These are phyloP conservation scores for Wickerhamomyces sp. DNA, from an alignment of 1,139 yeast species.

Conservation along the genomic window DNA sequence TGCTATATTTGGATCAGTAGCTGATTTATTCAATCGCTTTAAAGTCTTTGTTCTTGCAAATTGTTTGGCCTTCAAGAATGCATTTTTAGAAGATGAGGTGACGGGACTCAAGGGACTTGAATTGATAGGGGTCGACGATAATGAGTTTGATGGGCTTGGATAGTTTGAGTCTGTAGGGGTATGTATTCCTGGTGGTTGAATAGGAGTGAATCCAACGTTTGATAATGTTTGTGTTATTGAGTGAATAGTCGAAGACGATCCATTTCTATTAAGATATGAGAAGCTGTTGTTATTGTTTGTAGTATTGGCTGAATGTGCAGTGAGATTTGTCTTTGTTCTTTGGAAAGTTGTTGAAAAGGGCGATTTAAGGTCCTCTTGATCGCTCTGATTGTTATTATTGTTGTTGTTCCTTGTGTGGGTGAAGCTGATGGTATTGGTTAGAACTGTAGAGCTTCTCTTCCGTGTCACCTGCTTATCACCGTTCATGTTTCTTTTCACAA, in stretches of 20 bases:
- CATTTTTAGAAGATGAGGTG: slow-evolving; percentile 15
- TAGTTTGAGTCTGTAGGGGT: slow-evolving; percentile 8
- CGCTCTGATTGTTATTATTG: background rate
- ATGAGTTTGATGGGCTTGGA: background rate
- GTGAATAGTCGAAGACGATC: slow-evolving; percentile 20
- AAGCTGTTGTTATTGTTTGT: slow-evolving; percentile 1
- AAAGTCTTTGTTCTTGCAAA: slow-evolving; percentile 22
- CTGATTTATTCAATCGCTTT: slow-evolving; percentile 15
- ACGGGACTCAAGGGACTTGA: slow-evolving; percentile 14
- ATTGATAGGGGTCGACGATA: background rate
- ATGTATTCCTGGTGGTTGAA: slow-evolving; percentile 1
- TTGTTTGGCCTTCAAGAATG: slow-evolving; percentile 19
- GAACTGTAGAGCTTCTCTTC: slow-evolving; percentile 20
- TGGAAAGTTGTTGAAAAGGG: slow-evolving; percentile 2
- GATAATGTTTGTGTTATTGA: slow-evolving; percentile 22
- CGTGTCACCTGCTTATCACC: slow-evolving; percentile 4
- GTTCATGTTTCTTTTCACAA: background rate
- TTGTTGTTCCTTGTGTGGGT: slow-evolving; percentile 14
- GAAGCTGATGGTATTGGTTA: slow-evolving; percentile 22
- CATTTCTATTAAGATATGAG: slow-evolving; percentile 8
- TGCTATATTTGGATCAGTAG: slow-evolving; percentile 9
- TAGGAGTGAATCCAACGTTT: slow-evolving; percentile 21
- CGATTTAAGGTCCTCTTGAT: background rate
- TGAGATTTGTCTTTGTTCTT: slow-evolving; percentile 3
- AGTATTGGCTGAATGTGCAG: slow-evolving; percentile 4